Evolutionary conservation across 73 alveolate genomes (phyloP), one percentile per base, ranked within the genome.

Genomic region (Paramecium bursaria): DNA sequence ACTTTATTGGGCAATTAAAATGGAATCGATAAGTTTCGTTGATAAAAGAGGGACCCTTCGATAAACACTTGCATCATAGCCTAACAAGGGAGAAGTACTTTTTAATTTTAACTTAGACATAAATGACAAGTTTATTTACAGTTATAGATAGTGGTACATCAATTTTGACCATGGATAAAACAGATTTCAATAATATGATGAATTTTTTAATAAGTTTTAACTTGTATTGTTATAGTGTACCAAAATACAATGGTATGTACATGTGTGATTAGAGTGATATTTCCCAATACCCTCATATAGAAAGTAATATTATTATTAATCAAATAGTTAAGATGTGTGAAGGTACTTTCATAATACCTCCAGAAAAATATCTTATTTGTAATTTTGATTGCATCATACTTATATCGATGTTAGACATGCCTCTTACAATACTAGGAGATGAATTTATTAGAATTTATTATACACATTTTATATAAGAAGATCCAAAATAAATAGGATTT

Each of bases 401-500:
- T 26, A 35, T 67, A 15, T 3, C 27, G 21, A 22, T 57, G 5
- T 33, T 67, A 25, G 82, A 67, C 44, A 7, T 21, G 27, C 26
- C 19, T 39, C 25, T 67, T 0, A 19, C 82, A 67, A 79, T 79
- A n/a, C 35, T 54, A 50, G 89, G 89, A 26, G 89, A 79, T 50
- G 31, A 50, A 42, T 79, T 79, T 48, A 79, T 79, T 10, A 48
- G 60, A 48, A 35, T 31, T 39, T 79, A 50, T 29, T 79, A 79
- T 50, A 79, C 89, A 22, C 89, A 79, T 73, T 79, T 79, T 30
- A 67, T 67, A 11, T 48, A 67, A 25, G 33, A 31, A 47, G 6
- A 2, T 2, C 82, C 82, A n/a, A 67, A 57, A 67, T 39, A 39
- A 25, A 21, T 67, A 19, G 82, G 82, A 11, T 67, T 67, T 35